Evolutionary conservation across 345 rosid genomes (phyloP).

Genomic region (Carallia brachiata): DNA sequence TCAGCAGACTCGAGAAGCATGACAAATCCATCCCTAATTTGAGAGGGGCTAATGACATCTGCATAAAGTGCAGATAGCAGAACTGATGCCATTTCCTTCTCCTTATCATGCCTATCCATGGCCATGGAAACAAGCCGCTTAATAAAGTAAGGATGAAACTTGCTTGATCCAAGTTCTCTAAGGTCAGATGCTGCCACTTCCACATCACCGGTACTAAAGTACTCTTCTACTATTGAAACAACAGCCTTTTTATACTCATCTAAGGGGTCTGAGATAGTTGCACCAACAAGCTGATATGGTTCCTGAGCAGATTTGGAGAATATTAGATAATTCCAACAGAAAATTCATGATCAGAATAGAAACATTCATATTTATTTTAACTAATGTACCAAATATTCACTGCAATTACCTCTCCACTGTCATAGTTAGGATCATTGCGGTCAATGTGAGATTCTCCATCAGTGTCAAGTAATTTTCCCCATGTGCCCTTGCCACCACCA

Average conservation of each 20-base stretch:
- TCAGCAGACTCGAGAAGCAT: constrained; percentile 95
- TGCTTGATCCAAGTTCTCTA: constrained; percentile 85
- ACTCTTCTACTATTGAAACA: constrained; percentile 78
- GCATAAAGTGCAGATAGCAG: constrained; percentile 87
- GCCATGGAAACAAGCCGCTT: constrained; percentile 96
- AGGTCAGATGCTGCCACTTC: constrained; percentile 91
- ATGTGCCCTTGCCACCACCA: constrained; percentile 96
- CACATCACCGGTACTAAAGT: constrained; percentile 88
- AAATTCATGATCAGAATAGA: neutral
- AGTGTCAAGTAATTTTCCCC: constrained; percentile 96
- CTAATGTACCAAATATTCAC: too few species aligned
- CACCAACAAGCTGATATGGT: constrained; percentile 79
- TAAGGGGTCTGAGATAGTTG: constrained; percentile 81
- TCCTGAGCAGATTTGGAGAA: constrained; percentile 43
- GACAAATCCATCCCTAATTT: constrained; percentile 91
- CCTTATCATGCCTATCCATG: constrained; percentile 98
- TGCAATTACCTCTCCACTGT: constrained; percentile 89
- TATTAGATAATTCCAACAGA: constrained; percentile 10
- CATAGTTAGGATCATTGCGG: constrained; percentile 94
- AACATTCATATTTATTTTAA: neutral
- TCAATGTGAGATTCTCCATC: constrained; percentile 67
- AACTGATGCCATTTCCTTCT: constrained; percentile 99
- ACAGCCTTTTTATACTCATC: constrained; percentile 95
- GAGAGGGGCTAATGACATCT: constrained; percentile 83
- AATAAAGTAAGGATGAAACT: constrained; percentile 85